These are phyloP conservation scores for Rhodotorula glutinis DNA, from an alignment of 1,284 basidiomycete genomes.

Conservation along the genomic window DNA sequence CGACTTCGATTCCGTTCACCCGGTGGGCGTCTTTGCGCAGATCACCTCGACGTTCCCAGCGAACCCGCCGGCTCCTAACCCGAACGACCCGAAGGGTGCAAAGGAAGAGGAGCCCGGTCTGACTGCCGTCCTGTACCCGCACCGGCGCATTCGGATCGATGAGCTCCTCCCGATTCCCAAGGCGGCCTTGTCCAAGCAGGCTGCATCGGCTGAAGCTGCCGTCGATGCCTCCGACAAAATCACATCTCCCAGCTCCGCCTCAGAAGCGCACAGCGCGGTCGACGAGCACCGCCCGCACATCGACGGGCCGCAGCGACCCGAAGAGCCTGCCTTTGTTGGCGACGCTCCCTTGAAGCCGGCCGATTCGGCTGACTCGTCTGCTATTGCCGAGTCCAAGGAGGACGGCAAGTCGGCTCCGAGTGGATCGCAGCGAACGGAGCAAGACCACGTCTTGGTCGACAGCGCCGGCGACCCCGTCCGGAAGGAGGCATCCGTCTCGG, in stretches of 20 bases:
- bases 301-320: constrained; percentile 17
- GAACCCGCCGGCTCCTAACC: constrained; percentile 26
- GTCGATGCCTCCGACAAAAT: not conserved
- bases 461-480: constrained; percentile 37
- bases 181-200: constrained; percentile 13
- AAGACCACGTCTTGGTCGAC: constrained; percentile 36
- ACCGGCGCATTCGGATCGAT: constrained; percentile 85
- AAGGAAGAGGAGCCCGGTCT: constrained; percentile 64
- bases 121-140: constrained; percentile 93
- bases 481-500: constrained; percentile 39
- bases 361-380: constrained; percentile 12
- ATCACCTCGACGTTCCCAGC: constrained; percentile 91
- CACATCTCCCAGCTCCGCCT: not conserved
- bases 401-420: not conserved
- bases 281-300: constrained; percentile 15
- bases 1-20: constrained; percentile 80
- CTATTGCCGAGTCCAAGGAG: constrained; percentile 37
- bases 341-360: constrained; percentile 19
- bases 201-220: not conserved
- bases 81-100: constrained; percentile 43
- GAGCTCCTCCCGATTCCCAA: constrained; percentile 58
- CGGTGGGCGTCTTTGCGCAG: constrained; percentile 95
- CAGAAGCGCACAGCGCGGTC: constrained; percentile 6
- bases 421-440: too few relatives aligned
- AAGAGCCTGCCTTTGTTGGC: constrained; percentile 24